Evolutionary conservation across 1,284 basidiomycete species (phyloP).

Genomic region (Athelia sp.): DNA sequence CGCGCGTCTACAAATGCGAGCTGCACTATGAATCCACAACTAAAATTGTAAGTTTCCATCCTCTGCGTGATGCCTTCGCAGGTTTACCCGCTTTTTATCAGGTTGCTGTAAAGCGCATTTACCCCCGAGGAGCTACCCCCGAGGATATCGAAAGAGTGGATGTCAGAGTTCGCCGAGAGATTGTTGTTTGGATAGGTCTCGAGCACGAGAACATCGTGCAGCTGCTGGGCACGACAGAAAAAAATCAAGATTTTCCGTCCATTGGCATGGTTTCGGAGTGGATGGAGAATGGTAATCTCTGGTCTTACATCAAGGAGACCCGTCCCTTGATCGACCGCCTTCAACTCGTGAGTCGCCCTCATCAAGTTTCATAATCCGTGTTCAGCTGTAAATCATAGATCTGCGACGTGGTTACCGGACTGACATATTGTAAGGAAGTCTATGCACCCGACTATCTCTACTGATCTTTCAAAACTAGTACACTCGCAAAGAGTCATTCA

Average conservation of each 20-base stretch:
- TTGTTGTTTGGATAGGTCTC: neutral
- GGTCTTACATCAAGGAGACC: neutral
- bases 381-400: neutral
- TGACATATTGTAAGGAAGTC: neutral
- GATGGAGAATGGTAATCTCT: neutral
- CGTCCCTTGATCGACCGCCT: too few relatives aligned
- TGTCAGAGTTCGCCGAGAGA: neutral
- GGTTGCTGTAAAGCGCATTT: too few relatives aligned
- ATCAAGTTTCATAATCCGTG: too few relatives aligned
- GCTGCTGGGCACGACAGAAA: neutral
- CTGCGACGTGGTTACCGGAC: neutral
- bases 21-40: too few relatives aligned
- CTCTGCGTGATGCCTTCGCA: too few relatives aligned
- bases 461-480: neutral
- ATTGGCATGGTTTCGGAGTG: neutral
- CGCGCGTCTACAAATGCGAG: too few relatives aligned
- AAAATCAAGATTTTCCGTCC: neutral
- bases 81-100: too few relatives aligned
- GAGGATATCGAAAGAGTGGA: too few relatives aligned
- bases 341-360: too few relatives aligned
- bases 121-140: too few relatives aligned
- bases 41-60: too few relatives aligned
- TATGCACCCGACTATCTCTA: neutral
- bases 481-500: neutral
- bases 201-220: neutral